phyloP scores from a whole-genome alignment of 2,329 filamentous ascomycete genomes.

The Diaporthe australafricana region DNA sequence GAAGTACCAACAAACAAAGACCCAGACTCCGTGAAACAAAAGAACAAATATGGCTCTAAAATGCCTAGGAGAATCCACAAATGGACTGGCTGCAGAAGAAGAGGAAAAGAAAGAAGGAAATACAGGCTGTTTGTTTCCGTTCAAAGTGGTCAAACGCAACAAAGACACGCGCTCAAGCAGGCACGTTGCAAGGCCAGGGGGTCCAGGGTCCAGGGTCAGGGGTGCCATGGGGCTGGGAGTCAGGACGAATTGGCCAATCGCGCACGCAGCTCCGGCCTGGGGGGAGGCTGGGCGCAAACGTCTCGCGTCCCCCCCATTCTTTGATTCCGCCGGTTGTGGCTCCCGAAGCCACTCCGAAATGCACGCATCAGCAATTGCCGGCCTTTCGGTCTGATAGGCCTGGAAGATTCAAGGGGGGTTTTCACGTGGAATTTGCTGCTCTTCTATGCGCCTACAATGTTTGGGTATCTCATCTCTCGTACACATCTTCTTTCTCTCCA shows the following conservation, averaged over 20 bases:
- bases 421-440: too few relatives aligned
- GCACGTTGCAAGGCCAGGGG: neutral
- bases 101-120: neutral
- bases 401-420: too few relatives aligned
- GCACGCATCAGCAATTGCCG: neutral
- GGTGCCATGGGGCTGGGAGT: neutral
- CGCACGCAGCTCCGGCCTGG: too few relatives aligned
- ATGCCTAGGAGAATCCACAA: neutral
- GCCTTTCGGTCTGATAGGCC: neutral
- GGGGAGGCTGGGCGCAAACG: neutral
- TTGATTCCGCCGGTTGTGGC: neutral
- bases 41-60: neutral
- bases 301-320: neutral
- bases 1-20: neutral
- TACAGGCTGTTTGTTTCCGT: neutral
- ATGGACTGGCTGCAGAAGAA: neutral
- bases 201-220: neutral
- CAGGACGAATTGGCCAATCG: conserved; percentile 5
- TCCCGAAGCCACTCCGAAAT: neutral
- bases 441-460: neutral
- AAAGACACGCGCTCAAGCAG: neutral
- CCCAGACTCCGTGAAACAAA: conserved; percentile 1
- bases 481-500: neutral
- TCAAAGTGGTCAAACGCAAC: neutral
- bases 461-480: neutral